Conservation (phyloP, 345 rosid species). For the Citrus cavaleriei region DNA sequence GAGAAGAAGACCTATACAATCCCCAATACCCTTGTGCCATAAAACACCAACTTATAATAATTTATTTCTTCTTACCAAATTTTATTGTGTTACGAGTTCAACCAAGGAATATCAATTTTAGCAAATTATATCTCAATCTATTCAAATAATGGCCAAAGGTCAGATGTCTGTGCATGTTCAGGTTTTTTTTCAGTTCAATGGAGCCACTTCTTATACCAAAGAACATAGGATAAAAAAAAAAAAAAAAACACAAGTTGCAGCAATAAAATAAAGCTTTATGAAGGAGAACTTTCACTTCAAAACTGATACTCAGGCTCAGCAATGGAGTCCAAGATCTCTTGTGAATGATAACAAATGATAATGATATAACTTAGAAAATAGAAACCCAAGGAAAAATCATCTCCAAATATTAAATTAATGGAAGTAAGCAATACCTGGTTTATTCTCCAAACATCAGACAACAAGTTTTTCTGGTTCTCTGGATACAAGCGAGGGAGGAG, state of each 20-base stretch:
- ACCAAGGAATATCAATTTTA: background rate
- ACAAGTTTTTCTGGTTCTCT: conserved; percentile 91
- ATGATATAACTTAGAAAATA: background rate
- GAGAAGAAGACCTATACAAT: background rate
- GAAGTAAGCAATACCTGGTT: conserved; percentile 51
- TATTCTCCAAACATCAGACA: conserved; percentile 84
- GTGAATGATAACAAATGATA: background rate
- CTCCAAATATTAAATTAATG: background rate
- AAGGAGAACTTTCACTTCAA: background rate
- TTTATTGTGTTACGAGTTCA: background rate
- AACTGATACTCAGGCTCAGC: background rate
- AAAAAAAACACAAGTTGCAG: background rate
- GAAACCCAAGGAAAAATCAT: background rate
- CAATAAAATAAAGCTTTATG: background rate
- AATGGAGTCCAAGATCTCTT: background rate
- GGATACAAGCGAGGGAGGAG: conserved; percentile 17
- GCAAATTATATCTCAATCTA: background rate
- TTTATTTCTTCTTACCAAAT: background rate
- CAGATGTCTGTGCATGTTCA: background rate
- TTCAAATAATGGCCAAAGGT: background rate
- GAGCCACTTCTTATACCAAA: background rate
- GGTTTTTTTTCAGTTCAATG: background rate
- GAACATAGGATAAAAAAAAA: background rate
- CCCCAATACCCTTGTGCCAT: background rate
- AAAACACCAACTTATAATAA: background rate